A percentile compares a stretch with the other conserved stretches of the same genome.
phyloP scores from a whole-genome alignment of 2,329 filamentous ascomycete species.

The Aspergillus persii region DNA sequence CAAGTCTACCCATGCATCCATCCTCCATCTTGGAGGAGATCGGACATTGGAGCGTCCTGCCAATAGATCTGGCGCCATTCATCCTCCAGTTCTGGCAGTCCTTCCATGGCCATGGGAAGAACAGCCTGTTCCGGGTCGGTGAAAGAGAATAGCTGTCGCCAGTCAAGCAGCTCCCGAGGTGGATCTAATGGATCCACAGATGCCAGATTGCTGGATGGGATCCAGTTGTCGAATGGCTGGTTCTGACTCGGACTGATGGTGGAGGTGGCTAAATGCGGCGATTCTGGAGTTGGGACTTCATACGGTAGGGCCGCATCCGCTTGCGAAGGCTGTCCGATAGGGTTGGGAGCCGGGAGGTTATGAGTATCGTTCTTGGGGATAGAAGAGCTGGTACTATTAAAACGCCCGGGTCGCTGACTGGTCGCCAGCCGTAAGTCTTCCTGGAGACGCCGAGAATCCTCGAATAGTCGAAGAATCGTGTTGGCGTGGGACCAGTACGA shows the following conservation, averaged over 20 bases:
- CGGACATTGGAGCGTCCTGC: conserved; percentile 43
- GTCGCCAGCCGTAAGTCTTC: conserved; percentile 41
- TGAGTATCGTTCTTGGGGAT: conserved; percentile 6
- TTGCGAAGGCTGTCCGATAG: conserved; percentile 19
- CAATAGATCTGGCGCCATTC: conserved; percentile 48
- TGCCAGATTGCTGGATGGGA: conserved; percentile 27
- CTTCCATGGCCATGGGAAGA: conserved; percentile 37
- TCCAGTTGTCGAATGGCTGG: conserved; percentile 33
- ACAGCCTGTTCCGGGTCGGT: conserved; percentile 37
- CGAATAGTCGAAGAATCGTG: conserved; percentile 44
- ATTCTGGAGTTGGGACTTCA: conserved; percentile 31
- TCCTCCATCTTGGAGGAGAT: conserved; percentile 40
- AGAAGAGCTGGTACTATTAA: conserved; percentile 15
- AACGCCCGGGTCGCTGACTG: conserved; percentile 31
- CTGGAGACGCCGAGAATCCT: conserved; percentile 43
- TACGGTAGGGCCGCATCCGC: conserved; percentile 22
- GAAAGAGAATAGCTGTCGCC: conserved; percentile 43
- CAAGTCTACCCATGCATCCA: conserved; percentile 34
- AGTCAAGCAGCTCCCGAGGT: conserved; percentile 37
- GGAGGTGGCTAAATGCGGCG: conserved; percentile 22
- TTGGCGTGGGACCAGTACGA: conserved; percentile 45
- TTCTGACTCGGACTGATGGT: conserved; percentile 25
- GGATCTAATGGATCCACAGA: conserved; percentile 33
- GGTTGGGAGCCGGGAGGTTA: conserved; percentile 16
- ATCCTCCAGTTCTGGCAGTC: conserved; percentile 41